phyloP scores from a whole-genome alignment of 768 basidiomycete genomes.

The Auricularia sp. region DNA sequence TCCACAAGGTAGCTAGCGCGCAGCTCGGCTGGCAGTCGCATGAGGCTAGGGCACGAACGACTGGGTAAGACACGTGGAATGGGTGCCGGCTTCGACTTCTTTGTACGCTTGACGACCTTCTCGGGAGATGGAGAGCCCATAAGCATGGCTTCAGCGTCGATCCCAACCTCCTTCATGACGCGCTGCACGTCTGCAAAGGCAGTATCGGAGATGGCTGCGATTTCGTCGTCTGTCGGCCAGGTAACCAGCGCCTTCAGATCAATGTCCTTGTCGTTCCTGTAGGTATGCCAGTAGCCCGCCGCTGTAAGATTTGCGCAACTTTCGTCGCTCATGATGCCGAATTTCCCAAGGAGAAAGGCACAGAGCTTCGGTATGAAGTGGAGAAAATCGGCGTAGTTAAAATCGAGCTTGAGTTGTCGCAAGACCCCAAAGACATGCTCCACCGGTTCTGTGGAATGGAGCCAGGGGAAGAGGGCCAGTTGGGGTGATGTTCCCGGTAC shows the following conservation, averaged over 20 bases:
- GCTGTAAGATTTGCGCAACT: background rate
- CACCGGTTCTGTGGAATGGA: conserved; percentile 21
- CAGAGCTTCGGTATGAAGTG: conserved; percentile 14
- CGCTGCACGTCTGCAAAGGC: background rate
- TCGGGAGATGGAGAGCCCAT: background rate
- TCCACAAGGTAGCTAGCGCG: background rate
- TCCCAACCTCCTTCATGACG: background rate
- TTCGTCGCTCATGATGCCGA: background rate
- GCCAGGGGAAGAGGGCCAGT: conserved; percentile 21
- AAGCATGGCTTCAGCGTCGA: background rate
- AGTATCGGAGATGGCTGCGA: background rate
- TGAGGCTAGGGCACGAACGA: background rate
- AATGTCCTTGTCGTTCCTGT: conserved; percentile 14
- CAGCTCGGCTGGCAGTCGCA: background rate
- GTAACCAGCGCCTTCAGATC: conserved; percentile 13
- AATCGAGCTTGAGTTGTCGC: conserved; percentile 16
- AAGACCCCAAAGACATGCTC: conserved; percentile 22
- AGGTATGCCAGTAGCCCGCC: conserved; percentile 21
- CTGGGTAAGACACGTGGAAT: background rate
- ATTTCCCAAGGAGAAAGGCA: background rate
- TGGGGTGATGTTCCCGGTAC: conserved; percentile 10
- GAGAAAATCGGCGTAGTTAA: conserved; percentile 15
- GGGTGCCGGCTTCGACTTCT: background rate
- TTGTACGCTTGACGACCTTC: background rate
- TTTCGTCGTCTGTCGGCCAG: conserved; percentile 15